These are phyloP conservation scores for Punctularia strigosozonata DNA, from an alignment of 768 basidiomycete genomes.

Conservation along the genomic window DNA sequence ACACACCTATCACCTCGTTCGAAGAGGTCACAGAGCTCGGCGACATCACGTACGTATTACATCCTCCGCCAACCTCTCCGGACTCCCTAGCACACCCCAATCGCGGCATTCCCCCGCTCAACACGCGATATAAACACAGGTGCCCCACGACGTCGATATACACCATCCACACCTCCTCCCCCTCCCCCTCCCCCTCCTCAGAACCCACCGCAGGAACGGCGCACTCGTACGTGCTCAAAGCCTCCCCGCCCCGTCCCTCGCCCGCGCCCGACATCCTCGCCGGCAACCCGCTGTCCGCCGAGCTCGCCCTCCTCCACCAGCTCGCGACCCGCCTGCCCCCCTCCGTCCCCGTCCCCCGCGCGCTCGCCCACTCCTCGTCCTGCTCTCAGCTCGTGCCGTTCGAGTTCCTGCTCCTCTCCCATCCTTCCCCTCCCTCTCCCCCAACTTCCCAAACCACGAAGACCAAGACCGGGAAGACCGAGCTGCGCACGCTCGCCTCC, in stretches of 20 bases:
- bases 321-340: slow-evolving; percentile 32
- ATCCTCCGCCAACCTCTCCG: background rate
- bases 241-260: slow-evolving; percentile 3
- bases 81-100: slow-evolving; percentile 1
- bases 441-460: too few relatives aligned
- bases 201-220: slow-evolving; percentile 17
- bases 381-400: slow-evolving; percentile 40
- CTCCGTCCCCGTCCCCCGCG: slow-evolving; percentile 38
- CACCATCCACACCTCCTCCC: slow-evolving; percentile 18
- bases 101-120: slow-evolving; percentile 7
- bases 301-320: slow-evolving; percentile 12
- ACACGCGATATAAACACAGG: too few relatives aligned
- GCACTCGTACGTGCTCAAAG: slow-evolving; percentile 11
- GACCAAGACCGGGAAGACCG: too few relatives aligned
- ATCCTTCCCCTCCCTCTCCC: slow-evolving; percentile 24
- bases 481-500: too few relatives aligned
- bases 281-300: slow-evolving; percentile 12
- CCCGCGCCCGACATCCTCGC: slow-evolving; percentile 6
- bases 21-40: slow-evolving; percentile 13
- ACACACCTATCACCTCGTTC: slow-evolving; percentile 8
- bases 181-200: slow-evolving; percentile 32
- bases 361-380: slow-evolving; percentile 24
- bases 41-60: slow-evolving; percentile 19
- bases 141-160: slow-evolving; percentile 15
- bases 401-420: slow-evolving; percentile 39